Percentiles rank a stretch among this genome's conserved stretches.
Conservation (phyloP, 352 stramenopile genomes). For the Peronospora destructor region DNA sequence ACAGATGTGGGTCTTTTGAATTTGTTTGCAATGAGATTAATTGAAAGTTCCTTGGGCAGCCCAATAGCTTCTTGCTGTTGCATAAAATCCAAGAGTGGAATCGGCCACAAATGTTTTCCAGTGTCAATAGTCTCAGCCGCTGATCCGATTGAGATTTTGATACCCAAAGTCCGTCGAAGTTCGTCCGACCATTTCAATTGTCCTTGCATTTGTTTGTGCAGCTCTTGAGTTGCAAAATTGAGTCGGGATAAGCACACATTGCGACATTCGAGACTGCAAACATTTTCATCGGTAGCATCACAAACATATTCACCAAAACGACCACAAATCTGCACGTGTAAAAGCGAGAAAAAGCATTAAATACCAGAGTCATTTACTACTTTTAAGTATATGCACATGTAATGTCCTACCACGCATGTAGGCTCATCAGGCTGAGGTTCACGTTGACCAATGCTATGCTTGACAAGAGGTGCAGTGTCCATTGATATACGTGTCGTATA, state of each 20-base stretch:
- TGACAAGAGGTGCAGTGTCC: constrained; percentile 1
- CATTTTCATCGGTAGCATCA: constrained; percentile 74
- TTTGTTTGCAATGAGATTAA: constrained; percentile 32
- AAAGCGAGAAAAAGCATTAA: background rate
- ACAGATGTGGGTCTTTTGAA: constrained; percentile 52
- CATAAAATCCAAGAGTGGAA: constrained; percentile 20
- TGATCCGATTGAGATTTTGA: constrained; percentile 13
- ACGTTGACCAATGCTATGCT: too few relatives aligned
- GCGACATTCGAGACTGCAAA: constrained; percentile 76
- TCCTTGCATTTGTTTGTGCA: background rate
- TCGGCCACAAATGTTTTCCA: constrained; percentile 1
- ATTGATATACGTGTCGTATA: constrained; percentile 13
- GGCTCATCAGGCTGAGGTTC: too few relatives aligned
- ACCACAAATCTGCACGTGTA: constrained; percentile 43
- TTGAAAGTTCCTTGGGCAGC: constrained; percentile 28
- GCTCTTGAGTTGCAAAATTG: background rate
- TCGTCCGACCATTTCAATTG: constrained; percentile 5
- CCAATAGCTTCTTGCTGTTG: constrained; percentile 19
- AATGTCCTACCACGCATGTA: constrained; percentile 40
- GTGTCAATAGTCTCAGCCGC: background rate
- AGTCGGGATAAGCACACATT: constrained; percentile 32
- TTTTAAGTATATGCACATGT: too few relatives aligned
- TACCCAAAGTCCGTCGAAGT: constrained; percentile 32
- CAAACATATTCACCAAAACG: constrained; percentile 77
- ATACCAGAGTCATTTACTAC: too few relatives aligned